These are phyloP conservation scores for Phytophthora foliorum DNA, from an alignment of 352 stramenopile species.

Conservation along the genomic window DNA sequence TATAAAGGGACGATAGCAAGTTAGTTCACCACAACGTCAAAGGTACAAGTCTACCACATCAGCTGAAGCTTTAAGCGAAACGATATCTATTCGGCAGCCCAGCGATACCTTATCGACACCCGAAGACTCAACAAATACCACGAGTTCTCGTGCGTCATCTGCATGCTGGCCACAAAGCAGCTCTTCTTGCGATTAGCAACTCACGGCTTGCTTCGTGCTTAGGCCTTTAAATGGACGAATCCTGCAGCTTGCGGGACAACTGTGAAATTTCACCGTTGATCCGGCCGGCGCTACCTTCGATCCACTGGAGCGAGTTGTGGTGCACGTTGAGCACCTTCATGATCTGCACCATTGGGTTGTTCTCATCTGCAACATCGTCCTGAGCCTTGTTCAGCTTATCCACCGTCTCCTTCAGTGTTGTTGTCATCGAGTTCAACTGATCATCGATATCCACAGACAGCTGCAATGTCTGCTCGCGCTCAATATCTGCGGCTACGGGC, in stretches of 20 bases:
- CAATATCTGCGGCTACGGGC: slow-evolving; percentile 85
- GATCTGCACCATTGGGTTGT: slow-evolving; percentile 88
- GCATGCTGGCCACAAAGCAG: slow-evolving; percentile 24
- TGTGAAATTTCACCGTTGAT: slow-evolving; percentile 79
- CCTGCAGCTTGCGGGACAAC: slow-evolving; percentile 75
- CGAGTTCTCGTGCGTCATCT: slow-evolving; percentile 54
- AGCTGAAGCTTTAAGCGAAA: slow-evolving; percentile 26
- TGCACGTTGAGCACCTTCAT: slow-evolving; percentile 92
- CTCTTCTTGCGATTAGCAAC: slow-evolving; percentile 43
- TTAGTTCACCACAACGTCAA: slow-evolving; percentile 20
- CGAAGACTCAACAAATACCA: slow-evolving; percentile 58
- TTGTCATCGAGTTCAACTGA: slow-evolving; percentile 90
- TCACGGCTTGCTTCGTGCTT: slow-evolving; percentile 19
- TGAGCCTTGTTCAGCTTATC: slow-evolving; percentile 90
- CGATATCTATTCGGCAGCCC: slow-evolving; percentile 43
- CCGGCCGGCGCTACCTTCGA: slow-evolving; percentile 74
- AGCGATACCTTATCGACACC: slow-evolving; percentile 35
- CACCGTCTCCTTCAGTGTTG: slow-evolving; percentile 88
- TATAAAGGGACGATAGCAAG: slow-evolving; percentile 31
- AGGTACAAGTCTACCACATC: slow-evolving; percentile 9
- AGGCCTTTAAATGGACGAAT: slow-evolving; percentile 61
- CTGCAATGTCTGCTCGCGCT: slow-evolving; percentile 88
- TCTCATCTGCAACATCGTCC: slow-evolving; percentile 72
- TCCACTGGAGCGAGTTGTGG: slow-evolving; percentile 90
- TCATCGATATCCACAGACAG: slow-evolving; percentile 89